These are phyloP conservation scores for Candida vaughaniae DNA, from an alignment of 805 yeast species.

Conservation along the genomic window DNA sequence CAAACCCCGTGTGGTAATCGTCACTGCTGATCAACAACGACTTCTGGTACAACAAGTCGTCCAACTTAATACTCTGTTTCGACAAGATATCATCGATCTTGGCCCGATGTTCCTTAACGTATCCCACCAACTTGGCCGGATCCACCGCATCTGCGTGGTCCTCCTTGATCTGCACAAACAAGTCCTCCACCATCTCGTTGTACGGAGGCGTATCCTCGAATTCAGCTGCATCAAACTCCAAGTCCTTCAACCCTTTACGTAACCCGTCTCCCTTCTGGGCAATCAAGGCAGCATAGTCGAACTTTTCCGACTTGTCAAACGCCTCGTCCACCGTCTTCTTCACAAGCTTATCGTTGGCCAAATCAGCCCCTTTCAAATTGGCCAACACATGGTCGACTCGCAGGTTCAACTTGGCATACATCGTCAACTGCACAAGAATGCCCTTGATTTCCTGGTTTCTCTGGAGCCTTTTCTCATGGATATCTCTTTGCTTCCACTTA, in stretches of 20 bases:
- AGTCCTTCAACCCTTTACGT: conserved; percentile 44
- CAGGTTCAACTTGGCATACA: conserved; percentile 72
- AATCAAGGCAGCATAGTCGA: conserved; percentile 41
- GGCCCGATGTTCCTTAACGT: conserved; percentile 58
- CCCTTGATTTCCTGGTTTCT: conserved; percentile 76
- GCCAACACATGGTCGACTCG: conserved; percentile 66
- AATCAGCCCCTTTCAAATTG: conserved; percentile 38
- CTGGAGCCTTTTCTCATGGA: conserved; percentile 87
- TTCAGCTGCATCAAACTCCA: conserved; percentile 34
- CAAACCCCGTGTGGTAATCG: conserved; percentile 90
- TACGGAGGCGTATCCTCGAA: conserved; percentile 58
- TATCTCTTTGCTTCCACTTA: conserved; percentile 95
- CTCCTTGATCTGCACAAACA: conserved; percentile 70
- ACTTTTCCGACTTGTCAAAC: conserved; percentile 61
- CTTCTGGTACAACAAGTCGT: conserved; percentile 67
- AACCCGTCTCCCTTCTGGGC: conserved; percentile 41
- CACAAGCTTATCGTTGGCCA: conserved; percentile 28
- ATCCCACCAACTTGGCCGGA: conserved; percentile 32
- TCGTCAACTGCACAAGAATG: conserved; percentile 71
- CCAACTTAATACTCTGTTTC: conserved; percentile 65
- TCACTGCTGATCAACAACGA: conserved; percentile 79
- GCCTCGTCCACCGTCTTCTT: conserved; percentile 44
- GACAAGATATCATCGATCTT: conserved; percentile 67
- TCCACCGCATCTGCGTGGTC: conserved; percentile 54
- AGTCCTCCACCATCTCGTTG: conserved; percentile 90